Base-by-base conservation (phyloP, 2,329 filamentous ascomycete genomes). In the Clarireedia hainanense region DNA sequence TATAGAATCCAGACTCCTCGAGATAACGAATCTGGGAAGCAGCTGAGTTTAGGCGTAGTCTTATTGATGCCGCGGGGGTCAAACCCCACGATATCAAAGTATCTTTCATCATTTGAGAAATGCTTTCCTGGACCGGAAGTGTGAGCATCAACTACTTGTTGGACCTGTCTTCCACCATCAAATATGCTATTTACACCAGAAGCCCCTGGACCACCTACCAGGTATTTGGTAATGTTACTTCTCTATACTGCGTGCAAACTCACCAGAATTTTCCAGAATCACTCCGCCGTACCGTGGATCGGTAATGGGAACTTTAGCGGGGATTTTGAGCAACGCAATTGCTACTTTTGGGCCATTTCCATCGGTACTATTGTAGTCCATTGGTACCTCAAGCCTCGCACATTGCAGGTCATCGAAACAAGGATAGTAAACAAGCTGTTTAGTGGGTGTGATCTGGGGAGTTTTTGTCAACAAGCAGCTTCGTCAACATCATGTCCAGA, bases 41-140 rank as follows among this genome's bases (percentile, higher is more conserved):
- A 74, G 2, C 57, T 62, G 1, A 70, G 45, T 6, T 49, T 37
- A 0, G 70, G 71, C 2, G 63, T 65, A 2, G 67, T 70, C 54
- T 70, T 68, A 52, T 69, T 69, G 5, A 74, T 65, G 5, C 72
- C 72, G 17, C 73, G 65, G n/a, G 72, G 72, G 58, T 75, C 73
- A 47, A 74, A 73, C 9, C 68, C 62, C n/a, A 74, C 62, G 52
- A 73, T 60, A 52, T 75, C 73, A 56, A 71, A 72, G 52, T 68
- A 63, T 34, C 65, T 64, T n/a, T 60, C 63, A 1, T 59, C 55
- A 15, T 52, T 55, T 14, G 39, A 39, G 39, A 39, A 37, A 3
- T 10, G 7, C 17, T 27, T 24, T 12, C 23, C 6, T 37, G 23
- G 36, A 1, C 56, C 34, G 5, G 27, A 20, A 23, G 46, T 17